These are phyloP conservation scores for Coemansia sp. DNA, from an alignment of 192 early-diverging fungal genomes.

Conservation along the genomic window DNA sequence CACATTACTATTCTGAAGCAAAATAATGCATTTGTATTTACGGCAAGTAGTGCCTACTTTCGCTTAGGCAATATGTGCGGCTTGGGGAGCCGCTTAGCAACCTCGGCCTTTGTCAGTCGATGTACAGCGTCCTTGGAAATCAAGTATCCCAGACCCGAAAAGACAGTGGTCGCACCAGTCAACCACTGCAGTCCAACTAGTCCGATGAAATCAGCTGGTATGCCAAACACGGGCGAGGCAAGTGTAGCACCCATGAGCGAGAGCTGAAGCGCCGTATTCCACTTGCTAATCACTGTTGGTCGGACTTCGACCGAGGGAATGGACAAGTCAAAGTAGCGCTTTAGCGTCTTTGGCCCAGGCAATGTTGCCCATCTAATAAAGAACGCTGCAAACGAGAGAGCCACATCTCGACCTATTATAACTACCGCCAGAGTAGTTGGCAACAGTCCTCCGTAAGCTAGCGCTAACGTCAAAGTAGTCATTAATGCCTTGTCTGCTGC, in stretches of 20 bases:
- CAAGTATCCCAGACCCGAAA: conserved; percentile 75
- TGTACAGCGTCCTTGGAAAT: conserved; percentile 74
- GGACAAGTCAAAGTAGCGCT: conserved; percentile 85
- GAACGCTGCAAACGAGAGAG: conserved; percentile 74
- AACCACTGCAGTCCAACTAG: conserved; percentile 67
- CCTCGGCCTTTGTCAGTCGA: conserved; percentile 59
- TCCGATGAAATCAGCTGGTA: conserved; percentile 54
- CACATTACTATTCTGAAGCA: conserved; percentile 66
- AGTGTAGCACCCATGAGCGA: conserved; percentile 75
- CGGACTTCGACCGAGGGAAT: conserved; percentile 89
- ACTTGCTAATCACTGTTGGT: conserved; percentile 86
- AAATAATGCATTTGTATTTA: neutral
- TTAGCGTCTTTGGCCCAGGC: conserved; percentile 81
- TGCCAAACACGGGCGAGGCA: conserved; percentile 70
- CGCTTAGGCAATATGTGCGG: conserved; percentile 33
- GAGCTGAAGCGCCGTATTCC: conserved; percentile 89
- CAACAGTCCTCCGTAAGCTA: conserved; percentile 70
- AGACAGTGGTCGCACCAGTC: conserved; percentile 70
- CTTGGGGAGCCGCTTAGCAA: conserved; percentile 50
- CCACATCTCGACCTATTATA: conserved; percentile 86
- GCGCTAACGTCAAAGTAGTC: conserved; percentile 82
- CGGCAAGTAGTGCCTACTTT: conserved; percentile 7
- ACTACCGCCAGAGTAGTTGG: conserved; percentile 75
- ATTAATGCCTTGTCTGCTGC: conserved; percentile 92
- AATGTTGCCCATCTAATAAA: conserved; percentile 87